phyloP scores from a whole-genome alignment of 345 rosid genomes.

The Tarenaya hassleriana region DNA sequence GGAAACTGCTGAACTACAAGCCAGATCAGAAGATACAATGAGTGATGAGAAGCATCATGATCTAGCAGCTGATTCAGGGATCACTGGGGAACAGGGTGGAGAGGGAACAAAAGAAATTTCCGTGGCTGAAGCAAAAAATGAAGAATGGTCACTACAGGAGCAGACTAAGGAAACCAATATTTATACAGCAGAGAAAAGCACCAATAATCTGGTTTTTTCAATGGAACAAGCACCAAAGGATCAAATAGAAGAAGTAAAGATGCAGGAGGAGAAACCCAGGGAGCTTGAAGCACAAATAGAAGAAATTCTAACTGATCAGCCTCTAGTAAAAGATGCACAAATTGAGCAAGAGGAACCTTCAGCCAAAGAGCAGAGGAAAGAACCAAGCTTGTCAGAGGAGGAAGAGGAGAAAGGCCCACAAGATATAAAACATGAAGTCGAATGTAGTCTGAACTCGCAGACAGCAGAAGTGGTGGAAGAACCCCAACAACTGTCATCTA shows the following conservation, averaged over 20 bases:
- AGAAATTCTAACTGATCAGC: slow-evolving; percentile 11
- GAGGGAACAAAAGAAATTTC: too few relatives aligned
- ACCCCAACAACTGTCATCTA: slow-evolving; percentile 3
- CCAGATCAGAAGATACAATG: slow-evolving; percentile 7
- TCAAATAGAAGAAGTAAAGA: slow-evolving; percentile 11
- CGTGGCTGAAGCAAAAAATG: too few relatives aligned
- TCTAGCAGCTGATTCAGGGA: too few relatives aligned
- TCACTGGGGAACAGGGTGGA: too few relatives aligned
- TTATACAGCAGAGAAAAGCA: not conserved
- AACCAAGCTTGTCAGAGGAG: slow-evolving; percentile 21
- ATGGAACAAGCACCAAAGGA: slow-evolving; percentile 8
- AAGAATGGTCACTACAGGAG: too few relatives aligned
- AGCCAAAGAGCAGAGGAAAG: slow-evolving; percentile 3
- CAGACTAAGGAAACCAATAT: too few relatives aligned
- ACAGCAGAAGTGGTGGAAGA: slow-evolving; percentile 20
- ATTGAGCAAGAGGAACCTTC: slow-evolving; percentile 21
- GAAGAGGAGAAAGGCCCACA: slow-evolving; percentile 21
- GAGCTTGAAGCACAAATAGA: slow-evolving; percentile 16
- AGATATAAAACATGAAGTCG: slow-evolving; percentile 18
- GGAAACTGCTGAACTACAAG: slow-evolving; percentile 6
- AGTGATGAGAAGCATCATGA: too few relatives aligned
- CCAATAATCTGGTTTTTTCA: not conserved
- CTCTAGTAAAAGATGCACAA: slow-evolving; percentile 16
- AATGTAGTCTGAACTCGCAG: not conserved
- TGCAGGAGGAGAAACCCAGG: slow-evolving; percentile 17